Evolutionary conservation across 371 early-diverging fungal genomes (phyloP), one percentile per base, ranked within the genome.

Genomic region (Rhizopus sp.): DNA sequence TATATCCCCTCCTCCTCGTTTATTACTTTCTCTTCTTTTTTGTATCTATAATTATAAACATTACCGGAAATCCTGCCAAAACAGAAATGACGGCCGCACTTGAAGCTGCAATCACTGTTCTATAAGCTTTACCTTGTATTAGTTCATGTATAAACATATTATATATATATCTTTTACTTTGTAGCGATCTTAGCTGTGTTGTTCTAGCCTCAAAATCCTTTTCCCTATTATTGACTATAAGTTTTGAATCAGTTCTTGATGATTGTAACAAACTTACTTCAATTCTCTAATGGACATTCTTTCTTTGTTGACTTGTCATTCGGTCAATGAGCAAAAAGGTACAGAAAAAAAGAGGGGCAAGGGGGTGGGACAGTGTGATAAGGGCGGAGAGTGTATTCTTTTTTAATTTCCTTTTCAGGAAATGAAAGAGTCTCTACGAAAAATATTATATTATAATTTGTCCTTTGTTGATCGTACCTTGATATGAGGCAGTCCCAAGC

Each of bases 101-200:
- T 7, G 84, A 83, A 23, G 86, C 86, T n/a, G 84, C 86, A 40
- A 82, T 51, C 7, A 81, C 73, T 3, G 86, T 86, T 55, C 84
- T 77, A 54, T 86, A 77, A 2, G 71, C 86, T 83, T 50, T 16
- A 33, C 2, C 23, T 23, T 23, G 23, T 23, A 2, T 23, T 3
- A 38, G 47, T 31, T 44, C 12, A 34, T 4, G 40, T 15, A 41
- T 5, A 33, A 17, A 40, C 4, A 17, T 16, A 10, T 9, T 38
- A 34, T 3, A 35, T 52, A 23, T 23, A 15, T 31, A 7, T 7
- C 5, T 34, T 17, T n/a, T 63, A 63, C 63, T 40, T 53, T 63
- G 63, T 42, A 63, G 42, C 31, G 57, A 15, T 37, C 15, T 47
- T 49, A 57, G 53, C 23, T 33, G 30, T 33, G 51, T 46, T 29